phyloP scores from a whole-genome alignment of 1,284 basidiomycete genomes.

The Sparassis latifolia region DNA sequence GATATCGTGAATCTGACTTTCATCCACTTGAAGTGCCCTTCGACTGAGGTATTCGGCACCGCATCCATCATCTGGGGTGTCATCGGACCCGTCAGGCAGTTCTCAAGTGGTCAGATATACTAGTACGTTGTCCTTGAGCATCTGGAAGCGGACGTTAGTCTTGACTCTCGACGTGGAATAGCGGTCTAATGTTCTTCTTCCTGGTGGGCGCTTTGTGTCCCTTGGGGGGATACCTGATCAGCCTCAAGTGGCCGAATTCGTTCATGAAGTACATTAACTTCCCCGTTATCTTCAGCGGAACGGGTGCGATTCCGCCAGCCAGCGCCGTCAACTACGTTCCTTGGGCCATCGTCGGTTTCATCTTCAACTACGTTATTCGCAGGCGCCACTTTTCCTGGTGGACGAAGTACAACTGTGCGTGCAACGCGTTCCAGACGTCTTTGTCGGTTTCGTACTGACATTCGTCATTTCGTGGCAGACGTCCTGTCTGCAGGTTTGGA shows the following conservation, averaged over 20 bases:
- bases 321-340: constrained; percentile 40
- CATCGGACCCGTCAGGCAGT: constrained; percentile 40
- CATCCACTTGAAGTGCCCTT: constrained; percentile 24
- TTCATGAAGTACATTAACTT: constrained; percentile 42
- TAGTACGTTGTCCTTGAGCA: constrained; percentile 13
- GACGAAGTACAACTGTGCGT: constrained; percentile 43
- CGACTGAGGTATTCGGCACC: constrained; percentile 35
- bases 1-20: neutral
- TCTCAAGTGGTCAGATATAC: constrained; percentile 35
- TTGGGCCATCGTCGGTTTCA: constrained; percentile 44
- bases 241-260: constrained; percentile 36
- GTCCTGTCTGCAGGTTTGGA: constrained; percentile 55
- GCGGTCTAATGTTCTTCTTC: constrained; percentile 48
- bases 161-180: constrained; percentile 9
- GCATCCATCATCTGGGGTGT: constrained; percentile 45
- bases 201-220: constrained; percentile 47
- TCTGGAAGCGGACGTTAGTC: neutral
- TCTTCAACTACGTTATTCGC: constrained; percentile 50
- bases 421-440: too few relatives aligned
- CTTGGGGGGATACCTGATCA: constrained; percentile 30
- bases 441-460: neutral
- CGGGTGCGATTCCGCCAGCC: constrained; percentile 44
- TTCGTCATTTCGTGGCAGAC: constrained; percentile 19
- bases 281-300: constrained; percentile 50
- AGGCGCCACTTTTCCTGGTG: constrained; percentile 47